Conservation (phyloP, 2,329 filamentous ascomycete species). For the Pseudopithomyces chartarum region DNA sequence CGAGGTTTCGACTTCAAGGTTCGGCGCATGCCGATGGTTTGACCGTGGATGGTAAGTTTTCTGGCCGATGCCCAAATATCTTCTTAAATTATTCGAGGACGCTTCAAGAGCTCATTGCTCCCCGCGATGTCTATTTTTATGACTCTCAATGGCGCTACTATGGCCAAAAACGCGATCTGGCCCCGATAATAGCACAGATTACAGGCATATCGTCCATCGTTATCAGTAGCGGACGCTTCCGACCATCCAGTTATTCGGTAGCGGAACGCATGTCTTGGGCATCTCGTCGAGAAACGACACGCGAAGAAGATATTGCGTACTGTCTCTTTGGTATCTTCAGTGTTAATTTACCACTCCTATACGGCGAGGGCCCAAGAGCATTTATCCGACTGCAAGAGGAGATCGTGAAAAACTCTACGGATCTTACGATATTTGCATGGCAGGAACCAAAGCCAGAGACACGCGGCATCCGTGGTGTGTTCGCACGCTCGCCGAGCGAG, state of each 20-base stretch:
- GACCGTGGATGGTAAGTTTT: neutral
- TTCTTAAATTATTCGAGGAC: slow-evolving; percentile 8
- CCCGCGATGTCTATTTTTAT: slow-evolving; percentile 11
- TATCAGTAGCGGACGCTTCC: neutral
- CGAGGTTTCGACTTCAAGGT: neutral
- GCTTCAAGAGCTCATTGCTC: slow-evolving; percentile 22
- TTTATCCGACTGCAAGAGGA: slow-evolving; percentile 24
- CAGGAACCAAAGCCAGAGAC: neutral
- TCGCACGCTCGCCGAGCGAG: neutral
- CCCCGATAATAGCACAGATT: neutral
- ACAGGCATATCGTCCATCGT: neutral
- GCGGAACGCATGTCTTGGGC: slow-evolving; percentile 25
- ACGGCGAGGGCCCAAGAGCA: slow-evolving; percentile 31
- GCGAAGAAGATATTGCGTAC: slow-evolving; percentile 25
- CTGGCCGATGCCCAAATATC: neutral
- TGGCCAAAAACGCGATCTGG: neutral
- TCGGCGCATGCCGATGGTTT: neutral
- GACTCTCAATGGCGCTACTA: slow-evolving; percentile 3
- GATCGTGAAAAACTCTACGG: slow-evolving; percentile 12
- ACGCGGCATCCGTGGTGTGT: neutral
- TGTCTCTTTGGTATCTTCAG: slow-evolving; percentile 26
- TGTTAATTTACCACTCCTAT: slow-evolving; percentile 31
- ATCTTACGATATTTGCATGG: slow-evolving; percentile 9
- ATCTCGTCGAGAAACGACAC: slow-evolving; percentile 17
- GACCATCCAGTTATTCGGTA: neutral